Percentiles rank a stretch among this genome's conserved stretches.
Conservation (phyloP, 306 rosid species). For the Trichosanthes cucumerina region DNA sequence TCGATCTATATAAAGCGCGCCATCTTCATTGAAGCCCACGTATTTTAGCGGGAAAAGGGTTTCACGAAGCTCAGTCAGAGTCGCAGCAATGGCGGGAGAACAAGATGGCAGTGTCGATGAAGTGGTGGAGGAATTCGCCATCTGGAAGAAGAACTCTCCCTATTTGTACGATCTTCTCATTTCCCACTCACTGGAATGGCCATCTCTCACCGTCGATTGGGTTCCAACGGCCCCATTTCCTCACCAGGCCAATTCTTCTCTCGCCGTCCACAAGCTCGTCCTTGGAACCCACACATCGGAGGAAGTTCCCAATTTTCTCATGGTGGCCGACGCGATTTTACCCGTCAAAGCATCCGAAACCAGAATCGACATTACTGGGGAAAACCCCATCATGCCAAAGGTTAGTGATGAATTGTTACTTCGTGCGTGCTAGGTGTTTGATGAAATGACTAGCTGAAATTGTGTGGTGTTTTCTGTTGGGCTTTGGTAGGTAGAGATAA, state of each 20-base stretch:
- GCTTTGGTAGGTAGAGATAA: conserved; percentile 45
- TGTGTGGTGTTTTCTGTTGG: not conserved
- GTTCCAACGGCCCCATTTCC: conserved; percentile 33
- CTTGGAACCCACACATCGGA: conserved; percentile 79
- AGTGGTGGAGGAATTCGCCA: conserved; percentile 49
- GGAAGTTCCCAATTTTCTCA: conserved; percentile 53
- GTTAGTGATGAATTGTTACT: conserved; percentile 16
- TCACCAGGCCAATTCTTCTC: conserved; percentile 34
- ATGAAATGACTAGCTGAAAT: conserved; percentile 16
- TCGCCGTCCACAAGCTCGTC: conserved; percentile 52
- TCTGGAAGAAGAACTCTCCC: conserved; percentile 85
- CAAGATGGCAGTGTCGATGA: not conserved
- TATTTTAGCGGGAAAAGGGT: not conserved
- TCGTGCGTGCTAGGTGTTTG: conserved; percentile 25
- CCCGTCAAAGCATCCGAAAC: conserved; percentile 31
- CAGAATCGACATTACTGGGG: conserved; percentile 13
- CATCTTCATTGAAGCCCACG: not conserved
- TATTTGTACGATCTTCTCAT: conserved; percentile 61
- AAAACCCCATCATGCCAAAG: conserved; percentile 42
- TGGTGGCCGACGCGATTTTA: conserved; percentile 58
- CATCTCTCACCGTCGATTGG: conserved; percentile 88
- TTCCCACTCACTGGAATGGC: conserved; percentile 84
- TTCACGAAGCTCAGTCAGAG: not conserved
- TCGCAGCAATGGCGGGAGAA: not conserved
- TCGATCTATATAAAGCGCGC: not conserved